Percentiles rank a stretch among this genome's conserved stretches.
phyloP scores from a whole-genome alignment of 2,329 filamentous ascomycete species.

The Fusarium paranaense region DNA sequence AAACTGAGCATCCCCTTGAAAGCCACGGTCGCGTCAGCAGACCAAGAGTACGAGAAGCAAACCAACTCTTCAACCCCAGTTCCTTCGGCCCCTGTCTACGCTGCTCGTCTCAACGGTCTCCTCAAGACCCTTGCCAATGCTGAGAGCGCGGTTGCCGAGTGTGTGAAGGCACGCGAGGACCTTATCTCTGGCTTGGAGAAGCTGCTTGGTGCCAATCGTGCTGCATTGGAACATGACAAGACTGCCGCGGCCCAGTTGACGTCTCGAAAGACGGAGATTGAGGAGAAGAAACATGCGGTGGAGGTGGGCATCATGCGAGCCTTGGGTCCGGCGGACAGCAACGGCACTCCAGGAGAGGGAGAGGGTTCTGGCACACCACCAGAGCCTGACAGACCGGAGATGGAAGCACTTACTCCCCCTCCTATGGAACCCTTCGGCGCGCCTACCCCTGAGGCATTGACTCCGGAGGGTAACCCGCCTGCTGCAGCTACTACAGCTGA shows the following conservation, averaged over 20 bases:
- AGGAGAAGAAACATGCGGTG: slow-evolving; percentile 86
- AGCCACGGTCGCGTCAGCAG: slow-evolving; percentile 75
- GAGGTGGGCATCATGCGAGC: slow-evolving; percentile 92
- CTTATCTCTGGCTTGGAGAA: slow-evolving; percentile 86
- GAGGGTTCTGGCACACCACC: slow-evolving; percentile 59
- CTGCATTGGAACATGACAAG: slow-evolving; percentile 77
- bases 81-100: slow-evolving; percentile 89
- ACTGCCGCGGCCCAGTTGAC: slow-evolving; percentile 71
- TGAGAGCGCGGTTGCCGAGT: slow-evolving; percentile 88
- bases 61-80: slow-evolving; percentile 75
- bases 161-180: slow-evolving; percentile 84
- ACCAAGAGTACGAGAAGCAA: slow-evolving; percentile 86
- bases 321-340: slow-evolving; percentile 71
- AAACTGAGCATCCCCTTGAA: slow-evolving; percentile 79
- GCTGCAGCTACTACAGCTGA: slow-evolving; percentile 47
- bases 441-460: slow-evolving; percentile 30
- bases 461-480: slow-evolving; percentile 29
- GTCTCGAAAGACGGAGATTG: slow-evolving; percentile 77
- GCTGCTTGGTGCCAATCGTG: slow-evolving; percentile 79
- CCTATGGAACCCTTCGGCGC: slow-evolving; percentile 39
- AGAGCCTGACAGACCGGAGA: slow-evolving; percentile 79
- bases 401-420: slow-evolving; percentile 90
- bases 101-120: slow-evolving; percentile 88
- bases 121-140: slow-evolving; percentile 89
- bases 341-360: slow-evolving; percentile 60